These are phyloP conservation scores for Globisporangium nunn DNA, from an alignment of 352 stramenopile species.

Conservation along the genomic window DNA sequence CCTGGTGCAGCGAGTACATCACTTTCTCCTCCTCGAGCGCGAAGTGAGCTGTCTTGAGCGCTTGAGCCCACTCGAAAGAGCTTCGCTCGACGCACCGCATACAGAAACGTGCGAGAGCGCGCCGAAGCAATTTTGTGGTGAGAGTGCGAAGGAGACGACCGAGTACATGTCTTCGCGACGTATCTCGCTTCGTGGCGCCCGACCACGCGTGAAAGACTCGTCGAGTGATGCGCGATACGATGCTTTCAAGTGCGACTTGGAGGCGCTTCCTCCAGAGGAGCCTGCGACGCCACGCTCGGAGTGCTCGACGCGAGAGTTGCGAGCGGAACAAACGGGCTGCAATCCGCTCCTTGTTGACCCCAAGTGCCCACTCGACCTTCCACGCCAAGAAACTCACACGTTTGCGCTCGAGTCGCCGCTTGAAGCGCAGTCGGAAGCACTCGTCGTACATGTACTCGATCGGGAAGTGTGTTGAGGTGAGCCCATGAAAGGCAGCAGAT, in stretches of 20 bases:
- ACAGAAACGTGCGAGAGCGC: conserved; percentile 16
- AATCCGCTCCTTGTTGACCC: conserved; percentile 7
- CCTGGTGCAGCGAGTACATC: conserved; percentile 28
- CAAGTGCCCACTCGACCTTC: conserved; percentile 19
- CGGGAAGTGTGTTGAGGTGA: not conserved
- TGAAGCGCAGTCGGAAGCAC: conserved; percentile 11
- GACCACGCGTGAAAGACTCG: conserved; percentile 9
- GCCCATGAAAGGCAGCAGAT: not conserved
- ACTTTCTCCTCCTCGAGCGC: conserved; percentile 42
- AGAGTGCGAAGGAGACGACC: not conserved
- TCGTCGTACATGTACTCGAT: conserved; percentile 15
- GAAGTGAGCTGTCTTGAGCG: conserved; percentile 26
- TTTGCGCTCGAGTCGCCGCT: conserved; percentile 5
- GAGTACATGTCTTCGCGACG: not conserved
- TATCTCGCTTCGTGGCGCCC: not conserved
- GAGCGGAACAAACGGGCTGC: conserved; percentile 11
- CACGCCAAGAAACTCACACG: conserved; percentile 22
- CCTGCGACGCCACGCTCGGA: conserved; percentile 12
- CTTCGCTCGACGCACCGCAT: conserved; percentile 25
- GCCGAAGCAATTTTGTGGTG: not conserved
- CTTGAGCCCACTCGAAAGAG: conserved; percentile 28
- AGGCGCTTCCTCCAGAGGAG: not conserved
- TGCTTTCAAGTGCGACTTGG: not conserved
- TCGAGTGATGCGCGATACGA: not conserved
- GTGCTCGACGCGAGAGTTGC: conserved; percentile 12